Percentiles rank a stretch among this genome's conserved stretches.
phyloP scores from a whole-genome alignment of 2,329 filamentous ascomycete genomes.

The Fusarium citri region DNA sequence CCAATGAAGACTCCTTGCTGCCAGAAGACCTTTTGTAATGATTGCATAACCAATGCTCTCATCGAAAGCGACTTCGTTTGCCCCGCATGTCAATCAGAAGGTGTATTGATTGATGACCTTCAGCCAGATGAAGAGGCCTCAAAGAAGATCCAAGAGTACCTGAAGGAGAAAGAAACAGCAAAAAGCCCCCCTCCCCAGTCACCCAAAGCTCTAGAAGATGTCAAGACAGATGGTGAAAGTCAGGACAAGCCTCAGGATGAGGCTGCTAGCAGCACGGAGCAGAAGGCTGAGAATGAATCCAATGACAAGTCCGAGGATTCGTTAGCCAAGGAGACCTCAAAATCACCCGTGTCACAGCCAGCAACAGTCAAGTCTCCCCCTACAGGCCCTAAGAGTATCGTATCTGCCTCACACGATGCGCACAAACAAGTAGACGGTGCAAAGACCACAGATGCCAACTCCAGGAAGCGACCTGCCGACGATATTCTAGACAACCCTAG shows the following conservation, averaged over 20 bases:
- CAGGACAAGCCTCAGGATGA: slow-evolving; percentile 48
- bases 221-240: slow-evolving; percentile 32
- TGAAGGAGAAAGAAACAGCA: slow-evolving; percentile 67
- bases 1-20: slow-evolving; percentile 99
- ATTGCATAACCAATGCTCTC: slow-evolving; percentile 98
- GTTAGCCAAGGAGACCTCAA: slow-evolving; percentile 50
- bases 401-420: slow-evolving; percentile 50
- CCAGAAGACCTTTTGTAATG: slow-evolving; percentile 97
- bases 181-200: slow-evolving; percentile 55
- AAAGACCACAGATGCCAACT: slow-evolving; percentile 52
- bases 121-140: slow-evolving; percentile 82
- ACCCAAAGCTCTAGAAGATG: slow-evolving; percentile 45
- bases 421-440: slow-evolving; percentile 49
- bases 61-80: slow-evolving; percentile 98
- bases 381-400: slow-evolving; percentile 47
- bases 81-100: slow-evolving; percentile 89
- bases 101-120: slow-evolving; percentile 92
- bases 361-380: slow-evolving; percentile 46
- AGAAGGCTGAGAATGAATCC: slow-evolving; percentile 49
- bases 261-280: slow-evolving; percentile 54
- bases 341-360: slow-evolving; percentile 48
- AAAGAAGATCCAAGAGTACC: slow-evolving; percentile 81
- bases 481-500: slow-evolving; percentile 73
- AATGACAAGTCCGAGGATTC: slow-evolving; percentile 35
- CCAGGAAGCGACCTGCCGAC: slow-evolving; percentile 87